Conservation (phyloP, 306 rosid genomes). For the Casuarina glauca region DNA sequence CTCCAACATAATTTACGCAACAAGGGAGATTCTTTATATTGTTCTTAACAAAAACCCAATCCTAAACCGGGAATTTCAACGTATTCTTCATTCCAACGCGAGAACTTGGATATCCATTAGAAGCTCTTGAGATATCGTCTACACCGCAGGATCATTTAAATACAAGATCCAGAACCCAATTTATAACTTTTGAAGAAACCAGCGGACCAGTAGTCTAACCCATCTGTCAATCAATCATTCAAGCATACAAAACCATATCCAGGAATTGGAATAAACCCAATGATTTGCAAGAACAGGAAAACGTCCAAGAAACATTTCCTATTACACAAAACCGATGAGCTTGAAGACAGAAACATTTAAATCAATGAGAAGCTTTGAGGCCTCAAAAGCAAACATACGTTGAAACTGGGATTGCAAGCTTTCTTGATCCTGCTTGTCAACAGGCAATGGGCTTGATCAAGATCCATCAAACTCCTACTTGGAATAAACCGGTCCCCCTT, state of each 20-base stretch:
- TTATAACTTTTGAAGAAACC: neutral
- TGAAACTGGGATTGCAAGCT: conserved; percentile 32
- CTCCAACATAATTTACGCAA: too few relatives aligned
- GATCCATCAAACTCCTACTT: conserved; percentile 90
- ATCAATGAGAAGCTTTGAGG: neutral
- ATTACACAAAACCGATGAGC: neutral
- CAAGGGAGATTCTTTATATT: too few relatives aligned
- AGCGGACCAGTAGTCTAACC: neutral
- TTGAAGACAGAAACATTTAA: neutral
- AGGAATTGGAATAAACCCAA: neutral
- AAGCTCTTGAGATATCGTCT: neutral
- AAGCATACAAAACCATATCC: neutral
- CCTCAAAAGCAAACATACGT: conserved; percentile 24
- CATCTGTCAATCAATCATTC: too few relatives aligned
- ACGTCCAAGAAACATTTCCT: neutral
- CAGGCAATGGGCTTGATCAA: conserved; percentile 84
- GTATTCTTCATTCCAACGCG: neutral
- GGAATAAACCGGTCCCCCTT: conserved; percentile 90
- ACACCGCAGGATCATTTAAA: neutral
- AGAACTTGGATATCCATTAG: neutral
- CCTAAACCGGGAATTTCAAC: too few relatives aligned
- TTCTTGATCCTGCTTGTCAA: conserved; percentile 55
- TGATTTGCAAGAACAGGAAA: neutral
- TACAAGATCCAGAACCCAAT: neutral
- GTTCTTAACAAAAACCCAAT: too few relatives aligned